Evolutionary conservation across 768 basidiomycete genomes (phyloP).

Genomic region (Chiua virens): DNA sequence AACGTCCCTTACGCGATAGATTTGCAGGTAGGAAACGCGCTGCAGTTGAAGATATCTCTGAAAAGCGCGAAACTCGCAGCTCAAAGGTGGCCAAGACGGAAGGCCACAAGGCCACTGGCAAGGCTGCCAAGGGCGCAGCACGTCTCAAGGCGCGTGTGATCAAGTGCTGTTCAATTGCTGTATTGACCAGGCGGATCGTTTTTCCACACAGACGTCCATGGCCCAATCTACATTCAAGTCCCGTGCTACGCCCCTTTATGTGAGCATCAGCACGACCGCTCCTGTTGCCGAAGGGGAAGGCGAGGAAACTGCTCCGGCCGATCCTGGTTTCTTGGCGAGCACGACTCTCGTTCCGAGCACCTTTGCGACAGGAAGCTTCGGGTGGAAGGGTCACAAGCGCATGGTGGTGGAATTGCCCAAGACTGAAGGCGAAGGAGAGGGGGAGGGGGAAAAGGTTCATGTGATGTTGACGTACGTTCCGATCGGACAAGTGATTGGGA

Average conservation of each 20-base stretch:
- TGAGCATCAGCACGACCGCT: conserved; percentile 66
- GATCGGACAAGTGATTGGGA: background rate
- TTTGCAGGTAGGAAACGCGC: conserved; percentile 47
- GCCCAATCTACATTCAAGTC: conserved; percentile 55
- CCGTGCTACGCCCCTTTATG: conserved; percentile 68
- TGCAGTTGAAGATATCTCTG: conserved; percentile 36
- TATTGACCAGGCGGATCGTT: background rate
- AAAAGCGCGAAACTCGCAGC: conserved; percentile 41
- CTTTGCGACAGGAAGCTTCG: conserved; percentile 77
- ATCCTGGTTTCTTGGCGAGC: conserved; percentile 61
- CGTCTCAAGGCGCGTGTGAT: conserved; percentile 44
- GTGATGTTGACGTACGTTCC: conserved; percentile 68
- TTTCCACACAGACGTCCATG: conserved; percentile 40
- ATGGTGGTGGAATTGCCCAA: conserved; percentile 63
- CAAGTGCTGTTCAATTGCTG: background rate
- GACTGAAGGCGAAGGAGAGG: conserved; percentile 43
- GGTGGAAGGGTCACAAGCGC: conserved; percentile 79
- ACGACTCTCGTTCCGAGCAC: conserved; percentile 55
- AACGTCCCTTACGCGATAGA: background rate
- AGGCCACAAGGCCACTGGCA: conserved; percentile 29
- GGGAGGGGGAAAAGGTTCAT: conserved; percentile 61
- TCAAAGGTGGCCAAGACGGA: conserved; percentile 54
- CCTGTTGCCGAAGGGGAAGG: conserved; percentile 38
- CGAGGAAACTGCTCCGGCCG: conserved; percentile 36
- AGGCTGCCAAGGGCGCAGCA: conserved; percentile 39